Conservation (phyloP, 2,329 filamentous ascomycete species). For the Stenocarpella maydis region DNA sequence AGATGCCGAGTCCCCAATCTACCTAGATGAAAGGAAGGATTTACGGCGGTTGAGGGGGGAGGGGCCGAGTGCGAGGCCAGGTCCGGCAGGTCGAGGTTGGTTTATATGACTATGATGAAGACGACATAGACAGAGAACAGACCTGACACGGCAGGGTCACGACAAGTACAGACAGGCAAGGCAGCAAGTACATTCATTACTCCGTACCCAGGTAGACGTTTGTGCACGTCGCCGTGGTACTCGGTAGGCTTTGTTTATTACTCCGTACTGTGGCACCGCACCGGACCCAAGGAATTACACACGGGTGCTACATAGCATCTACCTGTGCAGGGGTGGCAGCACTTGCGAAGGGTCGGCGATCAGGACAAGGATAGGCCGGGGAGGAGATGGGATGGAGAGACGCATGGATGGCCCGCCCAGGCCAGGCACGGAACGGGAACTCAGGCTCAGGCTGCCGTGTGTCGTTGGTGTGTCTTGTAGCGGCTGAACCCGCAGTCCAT, state of each 20-base stretch:
- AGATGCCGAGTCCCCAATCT: slow-evolving; percentile 16
- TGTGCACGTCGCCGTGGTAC: background rate
- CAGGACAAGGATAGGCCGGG: slow-evolving; percentile 6
- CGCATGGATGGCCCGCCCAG: slow-evolving; percentile 18
- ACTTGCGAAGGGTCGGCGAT: background rate
- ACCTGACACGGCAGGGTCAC: background rate
- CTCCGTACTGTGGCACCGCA: slow-evolving; percentile 23
- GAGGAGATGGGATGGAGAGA: background rate
- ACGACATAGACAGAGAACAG: background rate
- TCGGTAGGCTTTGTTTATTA: background rate
- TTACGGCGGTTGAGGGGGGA: slow-evolving; percentile 7
- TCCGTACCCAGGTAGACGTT: no score
- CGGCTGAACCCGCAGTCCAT: slow-evolving; percentile 27
- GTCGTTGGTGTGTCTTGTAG: background rate
- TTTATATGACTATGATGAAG: slow-evolving; percentile 21
- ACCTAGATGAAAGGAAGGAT: slow-evolving; percentile 23
- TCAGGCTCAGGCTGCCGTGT: slow-evolving; percentile 1
- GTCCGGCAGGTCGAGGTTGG: slow-evolving; percentile 14
- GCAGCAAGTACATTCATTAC: background rate
- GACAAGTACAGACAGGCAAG: background rate
- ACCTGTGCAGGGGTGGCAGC: background rate
- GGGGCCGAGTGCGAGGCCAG: slow-evolving; percentile 10
- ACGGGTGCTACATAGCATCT: background rate
- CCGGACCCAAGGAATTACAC: slow-evolving; percentile 13
- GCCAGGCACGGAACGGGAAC: slow-evolving; percentile 22